Conservation (phyloP, 306 rosid species). For the Citrullus colocynthis region DNA sequence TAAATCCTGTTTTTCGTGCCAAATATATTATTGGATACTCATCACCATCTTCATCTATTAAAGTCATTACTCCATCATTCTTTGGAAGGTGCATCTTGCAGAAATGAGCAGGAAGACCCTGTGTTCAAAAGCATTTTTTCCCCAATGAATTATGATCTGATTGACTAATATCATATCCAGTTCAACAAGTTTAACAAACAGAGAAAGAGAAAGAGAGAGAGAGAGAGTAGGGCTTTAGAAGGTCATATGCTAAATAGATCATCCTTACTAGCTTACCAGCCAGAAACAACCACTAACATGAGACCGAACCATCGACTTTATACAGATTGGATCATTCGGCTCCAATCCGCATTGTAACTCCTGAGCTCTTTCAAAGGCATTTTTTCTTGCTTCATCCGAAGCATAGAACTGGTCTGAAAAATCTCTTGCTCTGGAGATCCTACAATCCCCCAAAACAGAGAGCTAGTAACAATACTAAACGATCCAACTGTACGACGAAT, state of each 20-base stretch:
- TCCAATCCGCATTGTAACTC: slow-evolving; percentile 25
- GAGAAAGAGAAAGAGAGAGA: neutral
- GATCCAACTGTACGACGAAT: neutral
- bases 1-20: slow-evolving; percentile 42
- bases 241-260: neutral
- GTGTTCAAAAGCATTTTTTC: slow-evolving; percentile 4
- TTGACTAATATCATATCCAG: neutral
- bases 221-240: neutral
- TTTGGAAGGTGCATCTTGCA: slow-evolving; percentile 40
- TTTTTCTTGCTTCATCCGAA: slow-evolving; percentile 41
- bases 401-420: slow-evolving; percentile 45
- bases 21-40: slow-evolving; percentile 44
- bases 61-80: slow-evolving; percentile 24
- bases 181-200: neutral
- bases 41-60: slow-evolving; percentile 50
- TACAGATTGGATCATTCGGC: slow-evolving; percentile 28
- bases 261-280: slow-evolving; percentile 39
- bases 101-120: slow-evolving; percentile 59
- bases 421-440: slow-evolving; percentile 35
- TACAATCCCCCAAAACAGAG: neutral
- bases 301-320: slow-evolving; percentile 71
- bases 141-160: neutral
- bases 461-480: neutral
- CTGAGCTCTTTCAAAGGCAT: slow-evolving; percentile 48
- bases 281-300: slow-evolving; percentile 83